A percentile compares a stretch with the other conserved stretches of the same genome.
phyloP scores from a whole-genome alignment of 139 green algal genomes.

The Yamagishiella unicocca region DNA sequence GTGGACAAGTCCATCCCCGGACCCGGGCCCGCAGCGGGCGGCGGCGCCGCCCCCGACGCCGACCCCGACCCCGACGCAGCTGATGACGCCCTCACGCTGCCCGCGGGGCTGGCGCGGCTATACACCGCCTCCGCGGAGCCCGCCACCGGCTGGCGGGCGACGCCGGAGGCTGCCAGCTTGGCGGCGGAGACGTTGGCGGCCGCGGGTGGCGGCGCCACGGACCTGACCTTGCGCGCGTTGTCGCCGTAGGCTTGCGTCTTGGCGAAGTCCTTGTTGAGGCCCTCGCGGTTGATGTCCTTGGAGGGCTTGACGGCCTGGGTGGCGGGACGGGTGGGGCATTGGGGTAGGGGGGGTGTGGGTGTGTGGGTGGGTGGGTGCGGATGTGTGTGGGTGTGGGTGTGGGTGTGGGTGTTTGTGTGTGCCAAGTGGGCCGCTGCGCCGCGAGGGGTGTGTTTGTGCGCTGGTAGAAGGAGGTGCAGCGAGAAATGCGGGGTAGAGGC shows the following conservation, averaged over 20 bases:
- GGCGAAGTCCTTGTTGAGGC: slow-evolving; percentile 46
- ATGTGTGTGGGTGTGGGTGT: no score
- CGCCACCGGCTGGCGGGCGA: background rate
- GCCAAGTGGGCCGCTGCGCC: no score
- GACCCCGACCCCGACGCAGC: background rate
- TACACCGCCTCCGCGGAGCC: background rate
- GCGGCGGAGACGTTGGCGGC: background rate
- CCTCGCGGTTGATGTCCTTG: slow-evolving; percentile 31
- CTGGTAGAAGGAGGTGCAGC: no score
- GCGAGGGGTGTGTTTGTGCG: no score
- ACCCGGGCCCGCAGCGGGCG: no score
- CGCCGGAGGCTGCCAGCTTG: background rate
- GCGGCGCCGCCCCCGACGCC: background rate
- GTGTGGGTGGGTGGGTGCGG: no score
- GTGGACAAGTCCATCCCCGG: slow-evolving; percentile 7
- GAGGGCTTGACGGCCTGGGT: slow-evolving; percentile 54
- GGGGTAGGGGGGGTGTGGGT: no score
- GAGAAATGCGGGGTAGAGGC: no score
- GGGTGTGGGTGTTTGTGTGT: no score
- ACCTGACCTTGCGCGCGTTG: slow-evolving; percentile 49
- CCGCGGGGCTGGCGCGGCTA: background rate
- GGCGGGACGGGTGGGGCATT: no score
- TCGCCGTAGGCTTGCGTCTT: slow-evolving; percentile 44
- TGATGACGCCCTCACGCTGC: background rate
- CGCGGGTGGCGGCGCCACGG: background rate